Percentiles rank a stretch among this genome's conserved stretches.
These are phyloP conservation scores for Babjeviella inositovora DNA, from an alignment of 805 yeast species.

Conservation along the genomic window DNA sequence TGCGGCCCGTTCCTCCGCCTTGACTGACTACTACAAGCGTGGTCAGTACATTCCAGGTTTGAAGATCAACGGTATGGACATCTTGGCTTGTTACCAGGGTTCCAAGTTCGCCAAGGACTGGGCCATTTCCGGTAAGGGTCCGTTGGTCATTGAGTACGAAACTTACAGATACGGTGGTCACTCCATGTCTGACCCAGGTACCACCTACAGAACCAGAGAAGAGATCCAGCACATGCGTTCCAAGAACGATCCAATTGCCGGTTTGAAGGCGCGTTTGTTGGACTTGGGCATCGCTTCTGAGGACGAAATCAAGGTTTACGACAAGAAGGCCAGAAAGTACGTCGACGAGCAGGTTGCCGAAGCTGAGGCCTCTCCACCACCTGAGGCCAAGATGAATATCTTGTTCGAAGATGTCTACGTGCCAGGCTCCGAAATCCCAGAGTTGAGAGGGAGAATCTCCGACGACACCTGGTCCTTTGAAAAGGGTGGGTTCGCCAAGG, in stretches of 20 bases:
- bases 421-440: constrained; percentile 85
- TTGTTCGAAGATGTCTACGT: constrained; percentile 94
- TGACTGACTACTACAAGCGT: constrained; percentile 95
- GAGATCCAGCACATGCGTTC: constrained; percentile 99
- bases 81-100: constrained; percentile 87
- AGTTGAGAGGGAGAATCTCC: constrained; percentile 90
- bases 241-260: constrained; percentile 94
- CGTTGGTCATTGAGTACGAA: constrained; percentile 90
- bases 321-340: constrained; percentile 89
- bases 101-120: constrained; percentile 95
- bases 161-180: constrained; percentile 99
- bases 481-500: no score
- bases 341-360: constrained; percentile 89
- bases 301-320: constrained; percentile 87
- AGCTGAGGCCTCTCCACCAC: constrained; percentile 90
- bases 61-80: constrained; percentile 98
- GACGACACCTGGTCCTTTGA: constrained; percentile 87
- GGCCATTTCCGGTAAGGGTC: constrained; percentile 89
- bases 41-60: constrained; percentile 99
- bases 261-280: constrained; percentile 74
- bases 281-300: constrained; percentile 82
- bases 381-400: constrained; percentile 89
- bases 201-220: constrained; percentile 99
- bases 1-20: constrained; percentile 91
- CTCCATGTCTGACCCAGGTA: constrained; percentile 99